phyloP scores from a whole-genome alignment of 202 grass and related monocot genomes.

The Dendrocalamus latiflorus region DNA sequence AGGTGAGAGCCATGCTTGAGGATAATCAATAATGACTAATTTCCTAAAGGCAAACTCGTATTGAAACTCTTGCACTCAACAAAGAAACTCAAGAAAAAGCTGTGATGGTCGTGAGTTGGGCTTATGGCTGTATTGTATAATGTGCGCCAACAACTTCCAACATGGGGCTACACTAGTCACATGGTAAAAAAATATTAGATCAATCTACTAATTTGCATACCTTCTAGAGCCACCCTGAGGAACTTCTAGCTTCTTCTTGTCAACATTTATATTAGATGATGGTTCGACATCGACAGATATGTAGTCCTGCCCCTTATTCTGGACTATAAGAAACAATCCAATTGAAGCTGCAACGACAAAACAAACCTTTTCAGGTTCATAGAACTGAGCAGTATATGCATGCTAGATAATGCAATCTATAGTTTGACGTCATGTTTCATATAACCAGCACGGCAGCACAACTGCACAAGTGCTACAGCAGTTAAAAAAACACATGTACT shows the following conservation, averaged over 20 bases:
- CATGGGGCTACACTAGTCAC: background rate
- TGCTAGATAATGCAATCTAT: background rate
- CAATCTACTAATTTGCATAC: background rate
- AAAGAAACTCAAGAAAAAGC: background rate
- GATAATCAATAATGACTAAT: background rate
- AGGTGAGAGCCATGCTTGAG: background rate
- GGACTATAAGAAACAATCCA: constrained; percentile 28
- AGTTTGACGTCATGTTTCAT: background rate
- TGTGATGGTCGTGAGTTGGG: background rate
- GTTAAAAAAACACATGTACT: too few relatives aligned
- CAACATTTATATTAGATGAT: constrained; percentile 14
- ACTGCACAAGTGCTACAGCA: background rate
- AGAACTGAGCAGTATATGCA: background rate
- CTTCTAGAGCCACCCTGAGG: background rate
- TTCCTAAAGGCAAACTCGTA: background rate
- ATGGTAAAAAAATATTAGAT: background rate
- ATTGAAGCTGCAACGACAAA: constrained; percentile 23
- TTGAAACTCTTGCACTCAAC: background rate
- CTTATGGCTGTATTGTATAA: background rate
- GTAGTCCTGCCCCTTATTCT: constrained; percentile 28
- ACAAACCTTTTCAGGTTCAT: background rate
- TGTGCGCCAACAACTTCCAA: background rate
- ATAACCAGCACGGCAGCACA: background rate
- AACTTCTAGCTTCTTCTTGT: background rate
- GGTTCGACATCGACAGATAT: constrained; percentile 23